A percentile compares a stretch with the other conserved stretches of the same genome.
phyloP scores from a whole-genome alignment of 2,329 filamentous ascomycete species.

The Calonectria ilicicola region DNA sequence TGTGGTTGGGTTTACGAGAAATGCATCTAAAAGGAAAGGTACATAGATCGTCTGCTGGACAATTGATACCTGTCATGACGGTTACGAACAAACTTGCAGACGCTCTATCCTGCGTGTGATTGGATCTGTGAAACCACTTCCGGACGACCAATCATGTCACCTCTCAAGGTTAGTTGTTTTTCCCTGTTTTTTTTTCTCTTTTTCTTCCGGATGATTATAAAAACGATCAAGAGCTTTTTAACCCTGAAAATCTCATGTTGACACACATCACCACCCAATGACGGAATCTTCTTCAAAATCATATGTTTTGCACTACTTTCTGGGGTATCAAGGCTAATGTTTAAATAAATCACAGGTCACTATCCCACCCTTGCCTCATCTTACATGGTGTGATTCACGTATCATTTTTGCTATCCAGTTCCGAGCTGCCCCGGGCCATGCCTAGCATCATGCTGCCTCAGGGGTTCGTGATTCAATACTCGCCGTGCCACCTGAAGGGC shows the following conservation, averaged over 20 bases:
- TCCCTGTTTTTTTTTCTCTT: slow-evolving; percentile 20
- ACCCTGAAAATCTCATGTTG: slow-evolving; percentile 72
- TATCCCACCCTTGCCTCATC: slow-evolving; percentile 20
- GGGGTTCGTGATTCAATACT: slow-evolving; percentile 57
- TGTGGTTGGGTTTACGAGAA: slow-evolving; percentile 59
- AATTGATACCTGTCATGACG: slow-evolving; percentile 51
- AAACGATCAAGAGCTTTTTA: slow-evolving; percentile 75
- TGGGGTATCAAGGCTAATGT: slow-evolving; percentile 56
- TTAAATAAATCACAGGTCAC: slow-evolving; percentile 32
- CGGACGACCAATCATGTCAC: slow-evolving; percentile 16
- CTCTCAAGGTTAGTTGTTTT: slow-evolving; percentile 58
- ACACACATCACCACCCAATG: slow-evolving; percentile 70
- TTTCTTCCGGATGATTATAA: slow-evolving; percentile 65
- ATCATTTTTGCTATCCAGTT: slow-evolving; percentile 23
- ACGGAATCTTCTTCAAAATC: slow-evolving; percentile 51
- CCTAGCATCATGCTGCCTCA: background rate
- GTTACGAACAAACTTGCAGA: slow-evolving; percentile 44
- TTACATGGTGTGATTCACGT: slow-evolving; percentile 30
- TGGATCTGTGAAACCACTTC: slow-evolving; percentile 33
- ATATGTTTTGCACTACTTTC: slow-evolving; percentile 35
- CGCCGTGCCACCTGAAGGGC: slow-evolving; percentile 76
- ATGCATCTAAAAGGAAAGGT: slow-evolving; percentile 54
- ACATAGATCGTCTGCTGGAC: slow-evolving; percentile 63
- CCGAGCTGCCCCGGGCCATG: slow-evolving; percentile 18
- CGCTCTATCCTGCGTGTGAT: slow-evolving; percentile 35